Percentiles rank a stretch among this genome's conserved stretches.
phyloP scores from a whole-genome alignment of 192 early-diverging fungal genomes.

The Spinellus fusiger region DNA sequence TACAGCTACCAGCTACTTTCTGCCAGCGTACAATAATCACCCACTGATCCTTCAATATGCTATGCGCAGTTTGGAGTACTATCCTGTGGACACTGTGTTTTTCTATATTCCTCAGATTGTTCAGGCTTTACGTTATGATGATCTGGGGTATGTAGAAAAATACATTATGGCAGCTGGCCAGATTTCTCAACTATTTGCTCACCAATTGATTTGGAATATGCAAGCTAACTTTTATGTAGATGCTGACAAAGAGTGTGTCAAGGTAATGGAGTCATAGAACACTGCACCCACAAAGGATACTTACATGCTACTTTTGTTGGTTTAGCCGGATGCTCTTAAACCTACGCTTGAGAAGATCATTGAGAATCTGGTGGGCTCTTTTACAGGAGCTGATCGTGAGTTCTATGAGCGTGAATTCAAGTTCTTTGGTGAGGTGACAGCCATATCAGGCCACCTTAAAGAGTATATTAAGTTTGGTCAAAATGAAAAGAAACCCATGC shows the following conservation, averaged over 20 bases:
- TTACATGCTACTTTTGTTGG: neutral
- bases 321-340: constrained; percentile 78
- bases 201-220: constrained; percentile 99
- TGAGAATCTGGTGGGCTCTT: constrained; percentile 61
- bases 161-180: constrained; percentile 92
- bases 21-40: constrained; percentile 61
- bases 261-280: constrained; percentile 10
- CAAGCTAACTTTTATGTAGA: constrained; percentile 94
- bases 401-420: constrained; percentile 97
- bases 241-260: constrained; percentile 36
- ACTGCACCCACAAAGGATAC: neutral
- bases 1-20: constrained; percentile 76
- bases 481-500: constrained; percentile 69
- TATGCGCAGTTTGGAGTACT: constrained; percentile 83
- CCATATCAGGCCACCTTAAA: constrained; percentile 96
- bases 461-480: constrained; percentile 86
- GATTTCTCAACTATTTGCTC: constrained; percentile 95
- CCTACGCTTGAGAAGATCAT: constrained; percentile 87
- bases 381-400: constrained; percentile 82
- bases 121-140: constrained; percentile 88
- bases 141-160: constrained; percentile 87
- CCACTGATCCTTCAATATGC: constrained; percentile 96
- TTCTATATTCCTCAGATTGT: constrained; percentile 99
- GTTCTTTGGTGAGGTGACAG: constrained; percentile 94
- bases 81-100: constrained; percentile 91